These are phyloP conservation scores for Exophiala dermatitidis DNA, from an alignment of 2,329 filamentous ascomycete genomes.

Conservation along the genomic window DNA sequence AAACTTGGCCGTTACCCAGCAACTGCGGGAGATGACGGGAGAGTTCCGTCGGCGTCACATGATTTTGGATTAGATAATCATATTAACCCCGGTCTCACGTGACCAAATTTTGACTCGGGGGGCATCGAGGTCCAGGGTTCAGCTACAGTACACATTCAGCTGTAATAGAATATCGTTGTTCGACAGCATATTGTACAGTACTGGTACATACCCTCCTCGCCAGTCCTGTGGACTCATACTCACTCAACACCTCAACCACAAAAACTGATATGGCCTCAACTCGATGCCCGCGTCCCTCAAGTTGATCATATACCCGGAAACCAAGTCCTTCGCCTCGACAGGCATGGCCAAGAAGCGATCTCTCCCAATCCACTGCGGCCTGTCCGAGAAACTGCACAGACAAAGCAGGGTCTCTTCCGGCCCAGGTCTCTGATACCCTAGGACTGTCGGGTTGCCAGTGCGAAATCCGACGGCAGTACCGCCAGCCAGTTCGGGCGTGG, in stretches of 20 bases:
- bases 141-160: neutral
- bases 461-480: neutral
- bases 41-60: neutral
- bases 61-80: neutral
- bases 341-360: constrained; percentile 25
- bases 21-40: neutral
- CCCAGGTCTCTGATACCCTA: constrained; percentile 25
- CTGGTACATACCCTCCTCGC: too few species aligned
- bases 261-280: constrained; percentile 22
- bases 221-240: neutral
- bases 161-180: too few species aligned
- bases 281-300: constrained; percentile 23
- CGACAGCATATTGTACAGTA: too few species aligned
- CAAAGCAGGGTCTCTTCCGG: constrained; percentile 18
- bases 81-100: too few species aligned
- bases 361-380: constrained; percentile 21
- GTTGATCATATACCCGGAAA: constrained; percentile 20
- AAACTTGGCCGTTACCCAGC: neutral
- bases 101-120: too few species aligned
- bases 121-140: too few species aligned
- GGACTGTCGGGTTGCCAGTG: constrained; percentile 21
- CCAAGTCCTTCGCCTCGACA: constrained; percentile 17
- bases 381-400: constrained; percentile 25
- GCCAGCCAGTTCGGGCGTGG: too few species aligned
- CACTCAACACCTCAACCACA: constrained; percentile 21